Evolutionary conservation across 345 rosid genomes (phyloP).

Genomic region (sweet orange (Citrus sinensis)): DVS_A1.0 CM039167.1:3826001-3826500

Average conservation of each 20-base stretch:
- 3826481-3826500: neutral
- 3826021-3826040: conserved; percentile 66
- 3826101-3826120: conserved; percentile 75
- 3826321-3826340: conserved; percentile 87
- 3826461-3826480: neutral
- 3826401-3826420: neutral
- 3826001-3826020: conserved; percentile 58
- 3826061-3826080: conserved; percentile 52
- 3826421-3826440: neutral
- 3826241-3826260: conserved; percentile 46
- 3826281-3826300: conserved; percentile 32
- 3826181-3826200: conserved; percentile 77
- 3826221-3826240: conserved; percentile 42
- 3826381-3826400: neutral
- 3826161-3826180: conserved; percentile 66
- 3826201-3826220: conserved; percentile 63
- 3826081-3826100: conserved; percentile 56
- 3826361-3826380: conserved; percentile 53
- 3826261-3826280: conserved; percentile 36
- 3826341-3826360: conserved; percentile 73
- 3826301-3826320: conserved; percentile 65
- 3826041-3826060: conserved; percentile 57
- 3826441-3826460: neutral
- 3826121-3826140: conserved; percentile 66
- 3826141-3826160: conserved; percentile 54